Evolutionary conservation across 2,329 filamentous ascomycete species (phyloP).

Genomic region (Talaromyces albobiverticillius): DNA sequence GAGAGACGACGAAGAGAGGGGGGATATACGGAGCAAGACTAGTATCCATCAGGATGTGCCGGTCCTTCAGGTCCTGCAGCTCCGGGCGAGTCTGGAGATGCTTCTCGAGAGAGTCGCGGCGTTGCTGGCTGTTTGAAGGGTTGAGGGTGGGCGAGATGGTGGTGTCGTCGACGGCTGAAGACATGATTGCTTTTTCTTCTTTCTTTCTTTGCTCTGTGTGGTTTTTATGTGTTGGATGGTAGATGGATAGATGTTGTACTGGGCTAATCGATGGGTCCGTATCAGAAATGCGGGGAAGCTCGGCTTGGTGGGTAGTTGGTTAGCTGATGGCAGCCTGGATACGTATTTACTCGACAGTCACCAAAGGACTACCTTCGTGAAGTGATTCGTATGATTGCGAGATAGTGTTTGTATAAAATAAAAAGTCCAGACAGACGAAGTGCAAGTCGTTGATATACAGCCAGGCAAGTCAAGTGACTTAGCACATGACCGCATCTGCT

Average conservation of each 20-base stretch:
- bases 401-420: neutral
- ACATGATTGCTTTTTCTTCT: neutral
- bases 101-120: slow-evolving; percentile 67
- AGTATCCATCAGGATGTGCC: slow-evolving; percentile 66
- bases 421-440: neutral
- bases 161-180: slow-evolving; percentile 51
- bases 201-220: too few species aligned
- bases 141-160: slow-evolving; percentile 51
- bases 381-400: too few species aligned
- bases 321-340: neutral
- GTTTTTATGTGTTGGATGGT: neutral
- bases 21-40: slow-evolving; percentile 62
- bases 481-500: neutral
- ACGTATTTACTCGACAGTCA: neutral
- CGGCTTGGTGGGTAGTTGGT: neutral
- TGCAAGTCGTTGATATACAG: neutral
- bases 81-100: slow-evolving; percentile 69
- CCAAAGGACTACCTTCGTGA: too few species aligned
- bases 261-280: slow-evolving; percentile 13
- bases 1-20: neutral
- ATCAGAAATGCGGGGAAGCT: slow-evolving; percentile 17
- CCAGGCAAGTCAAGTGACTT: neutral
- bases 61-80: slow-evolving; percentile 63
- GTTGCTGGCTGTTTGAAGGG: slow-evolving; percentile 48
- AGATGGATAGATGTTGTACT: neutral